Evolutionary conservation across 2,329 filamentous ascomycete species (phyloP), one percentile per base, ranked within the genome.

Genomic region (Aspergillus sp.): DNA sequence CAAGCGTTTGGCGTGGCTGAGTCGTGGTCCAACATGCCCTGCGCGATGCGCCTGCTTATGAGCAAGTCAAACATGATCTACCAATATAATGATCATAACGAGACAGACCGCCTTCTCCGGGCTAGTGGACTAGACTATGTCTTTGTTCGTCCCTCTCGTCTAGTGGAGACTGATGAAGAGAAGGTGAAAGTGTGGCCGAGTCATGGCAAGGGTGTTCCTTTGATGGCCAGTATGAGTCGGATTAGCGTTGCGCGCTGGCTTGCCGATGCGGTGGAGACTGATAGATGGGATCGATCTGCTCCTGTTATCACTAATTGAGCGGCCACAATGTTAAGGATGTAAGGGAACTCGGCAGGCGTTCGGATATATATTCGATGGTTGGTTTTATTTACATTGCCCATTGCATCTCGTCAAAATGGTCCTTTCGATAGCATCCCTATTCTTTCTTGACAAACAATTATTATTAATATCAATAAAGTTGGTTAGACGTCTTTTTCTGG

Each of bases 1-100:
- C 82, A 80, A 12, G 78, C 81, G 1, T 79, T 82, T 60, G 84
- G 84, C 11, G 77, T 80, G 1, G 81, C 79, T 0, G 69, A 74
- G 31, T 84, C 82, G 4, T 80, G 74, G 68, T 26, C 58, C 0
- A 77, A 78, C 53, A 66, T 84, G 58, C 70, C 76, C 49, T 77
- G 72, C 36, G 69, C 78, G 1, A 65, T 84, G 63, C 74, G 77
- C 16, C 57, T 76, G 36, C 60, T 84, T n/a, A 79, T 86, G 65
- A 73, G 68, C 32, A 70, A 80, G 47, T 78, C 75, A 39, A 79
- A 80, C 59, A 83, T 84, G 78, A 71, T 64, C 20, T 71, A 77
- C 31, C 79, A 78, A 51, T 76, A 79, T 29, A 70, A 77, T 1
- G 84, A 85, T 57, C 83, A 85, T 59, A 74, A 79, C 52, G 69